These are phyloP conservation scores for Microdochium bolleyi DNA, from an alignment of 2,329 filamentous ascomycete species.

Conservation along the genomic window DNA sequence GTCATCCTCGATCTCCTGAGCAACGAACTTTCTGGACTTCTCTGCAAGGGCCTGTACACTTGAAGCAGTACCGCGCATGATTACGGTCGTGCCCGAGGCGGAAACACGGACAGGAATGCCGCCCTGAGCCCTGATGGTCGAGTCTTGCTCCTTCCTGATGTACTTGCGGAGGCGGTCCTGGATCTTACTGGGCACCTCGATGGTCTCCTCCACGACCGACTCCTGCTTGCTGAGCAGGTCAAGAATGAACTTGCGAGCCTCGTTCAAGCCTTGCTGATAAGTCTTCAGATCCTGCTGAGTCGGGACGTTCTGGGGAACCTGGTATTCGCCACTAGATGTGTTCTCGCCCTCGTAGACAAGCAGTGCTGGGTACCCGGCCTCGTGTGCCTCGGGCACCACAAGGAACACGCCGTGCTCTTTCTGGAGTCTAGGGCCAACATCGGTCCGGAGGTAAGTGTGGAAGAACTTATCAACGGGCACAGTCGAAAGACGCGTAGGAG, in stretches of 20 bases:
- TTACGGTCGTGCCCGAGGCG: constrained; percentile 53
- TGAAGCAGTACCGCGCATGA: constrained; percentile 68
- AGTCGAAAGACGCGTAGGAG: constrained; percentile 61
- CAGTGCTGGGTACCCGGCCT: constrained; percentile 54
- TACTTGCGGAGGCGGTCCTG: constrained; percentile 56
- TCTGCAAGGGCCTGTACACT: constrained; percentile 63
- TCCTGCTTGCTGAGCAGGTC: constrained; percentile 53
- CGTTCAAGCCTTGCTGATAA: constrained; percentile 47
- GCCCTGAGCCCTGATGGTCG: constrained; percentile 37
- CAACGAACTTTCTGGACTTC: constrained; percentile 72
- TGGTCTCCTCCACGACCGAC: constrained; percentile 35
- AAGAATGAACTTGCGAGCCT: constrained; percentile 49
- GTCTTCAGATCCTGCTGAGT: constrained; percentile 38
- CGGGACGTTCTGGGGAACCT: constrained; percentile 46
- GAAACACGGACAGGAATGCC: constrained; percentile 54
- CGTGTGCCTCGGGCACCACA: constrained; percentile 58
- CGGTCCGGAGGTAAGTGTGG: constrained; percentile 61
- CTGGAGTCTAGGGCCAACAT: constrained; percentile 56
- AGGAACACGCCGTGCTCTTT: constrained; percentile 65
- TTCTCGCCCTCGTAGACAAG: constrained; percentile 68
- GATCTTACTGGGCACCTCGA: constrained; percentile 56
- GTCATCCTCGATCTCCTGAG: constrained; percentile 85
- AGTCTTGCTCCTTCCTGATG: constrained; percentile 56
- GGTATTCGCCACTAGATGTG: constrained; percentile 35
- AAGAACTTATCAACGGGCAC: constrained; percentile 71